A percentile compares a stretch with the other conserved stretches of the same genome.
Conservation (phyloP, 768 basidiomycete genomes). For the Psilocybe tampanensis region DNA sequence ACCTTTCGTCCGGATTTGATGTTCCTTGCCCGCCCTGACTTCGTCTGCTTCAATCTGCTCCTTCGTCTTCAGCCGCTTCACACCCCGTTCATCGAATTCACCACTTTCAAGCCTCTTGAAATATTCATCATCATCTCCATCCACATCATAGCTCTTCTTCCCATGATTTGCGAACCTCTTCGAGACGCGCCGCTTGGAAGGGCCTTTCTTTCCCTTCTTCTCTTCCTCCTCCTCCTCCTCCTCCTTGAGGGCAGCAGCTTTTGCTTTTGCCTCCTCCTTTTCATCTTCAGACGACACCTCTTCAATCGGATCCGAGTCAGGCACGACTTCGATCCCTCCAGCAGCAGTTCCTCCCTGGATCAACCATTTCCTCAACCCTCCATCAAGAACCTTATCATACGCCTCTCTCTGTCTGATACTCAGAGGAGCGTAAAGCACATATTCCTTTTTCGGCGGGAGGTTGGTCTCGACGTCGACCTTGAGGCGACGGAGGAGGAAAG, state of each 20-base stretch:
- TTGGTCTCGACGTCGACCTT: constrained; percentile 84
- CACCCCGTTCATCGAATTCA: constrained; percentile 40
- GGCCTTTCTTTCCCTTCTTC: constrained; percentile 27
- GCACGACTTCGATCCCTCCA: constrained; percentile 18
- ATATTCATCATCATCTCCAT: constrained; percentile 68
- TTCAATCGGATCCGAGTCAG: constrained; percentile 1
- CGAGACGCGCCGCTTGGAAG: constrained; percentile 22
- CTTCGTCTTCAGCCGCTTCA: constrained; percentile 29
- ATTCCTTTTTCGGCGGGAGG: constrained; percentile 92
- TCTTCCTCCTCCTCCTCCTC: constrained; percentile 13
- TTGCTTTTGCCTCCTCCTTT: constrained; percentile 20
- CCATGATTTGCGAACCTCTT: constrained; percentile 36
- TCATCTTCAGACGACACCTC: constrained; percentile 19
- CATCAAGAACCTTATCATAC: constrained; percentile 78
- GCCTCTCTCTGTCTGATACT: constrained; percentile 82
- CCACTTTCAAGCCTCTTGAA: constrained; percentile 61
- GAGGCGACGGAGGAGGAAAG: constrained; percentile 90
- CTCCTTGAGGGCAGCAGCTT: constrained; percentile 27
- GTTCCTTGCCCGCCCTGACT: constrained; percentile 56
- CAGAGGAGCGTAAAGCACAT: constrained; percentile 90
- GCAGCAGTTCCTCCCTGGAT: constrained; percentile 34
- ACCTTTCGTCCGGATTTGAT: constrained; percentile 65
- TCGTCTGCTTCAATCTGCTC: constrained; percentile 47
- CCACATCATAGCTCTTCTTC: constrained; percentile 53
- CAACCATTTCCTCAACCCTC: constrained; percentile 69